phyloP scores from a whole-genome alignment of 208 protist species.

The Leishmania braziliensis region DNA sequence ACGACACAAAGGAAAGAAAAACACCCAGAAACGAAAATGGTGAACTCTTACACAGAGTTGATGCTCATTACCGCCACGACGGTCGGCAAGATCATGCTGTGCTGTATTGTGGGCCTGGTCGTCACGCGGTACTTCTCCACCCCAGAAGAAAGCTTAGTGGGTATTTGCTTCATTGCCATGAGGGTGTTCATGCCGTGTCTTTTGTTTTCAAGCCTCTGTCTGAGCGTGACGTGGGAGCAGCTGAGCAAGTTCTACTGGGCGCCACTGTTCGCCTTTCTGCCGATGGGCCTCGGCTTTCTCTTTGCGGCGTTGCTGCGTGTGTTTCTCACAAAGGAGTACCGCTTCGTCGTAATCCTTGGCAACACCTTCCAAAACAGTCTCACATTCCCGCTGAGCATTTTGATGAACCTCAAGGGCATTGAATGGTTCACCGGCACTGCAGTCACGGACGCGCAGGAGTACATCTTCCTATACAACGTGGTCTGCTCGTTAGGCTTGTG shows the following conservation, averaged over 20 bases:
- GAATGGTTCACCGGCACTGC: conserved; percentile 41
- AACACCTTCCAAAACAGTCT: conserved; percentile 80
- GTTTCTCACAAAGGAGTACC: conserved; percentile 48
- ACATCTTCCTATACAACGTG: conserved; percentile 82
- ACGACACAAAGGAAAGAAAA: not conserved
- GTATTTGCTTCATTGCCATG: conserved; percentile 63
- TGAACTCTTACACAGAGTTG: conserved; percentile 42
- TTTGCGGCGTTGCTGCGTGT: conserved; percentile 29
- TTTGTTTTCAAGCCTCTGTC: conserved; percentile 65
- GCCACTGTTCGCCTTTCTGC: conserved; percentile 48
- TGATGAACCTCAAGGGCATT: conserved; percentile 70
- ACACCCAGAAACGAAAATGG: conserved; percentile 13
- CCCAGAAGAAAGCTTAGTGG: conserved; percentile 41
- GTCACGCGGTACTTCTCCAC: conserved; percentile 46
- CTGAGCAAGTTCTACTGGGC: conserved; percentile 66
- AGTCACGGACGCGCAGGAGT: conserved; percentile 42
- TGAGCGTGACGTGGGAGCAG: conserved; percentile 60
- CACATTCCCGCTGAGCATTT: conserved; percentile 55
- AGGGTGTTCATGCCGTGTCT: conserved; percentile 74
- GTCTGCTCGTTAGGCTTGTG: conserved; percentile 61
- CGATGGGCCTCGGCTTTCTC: conserved; percentile 40
- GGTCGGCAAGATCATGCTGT: conserved; percentile 68
- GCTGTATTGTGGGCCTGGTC: conserved; percentile 51
- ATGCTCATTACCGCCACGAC: conserved; percentile 58
- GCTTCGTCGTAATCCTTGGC: conserved; percentile 48